Percentiles rank a stretch among this genome's conserved stretches.
These are phyloP conservation scores for Magnolia sinica DNA, from an alignment of 164 flowering plant species.

Conservation along the genomic window DNA sequence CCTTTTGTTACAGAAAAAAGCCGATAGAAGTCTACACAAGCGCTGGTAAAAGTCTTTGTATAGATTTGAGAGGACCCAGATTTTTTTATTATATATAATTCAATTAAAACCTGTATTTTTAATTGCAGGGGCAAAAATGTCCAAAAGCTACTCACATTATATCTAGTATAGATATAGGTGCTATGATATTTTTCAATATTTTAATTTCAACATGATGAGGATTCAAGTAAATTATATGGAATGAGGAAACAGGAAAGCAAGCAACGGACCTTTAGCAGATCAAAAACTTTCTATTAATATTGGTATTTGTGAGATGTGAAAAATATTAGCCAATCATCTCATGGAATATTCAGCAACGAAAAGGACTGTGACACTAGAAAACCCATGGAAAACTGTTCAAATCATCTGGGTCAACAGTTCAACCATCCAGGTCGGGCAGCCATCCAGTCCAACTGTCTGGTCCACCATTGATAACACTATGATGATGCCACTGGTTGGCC, in stretches of 20 bases:
- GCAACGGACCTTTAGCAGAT: slow-evolving; percentile 76
- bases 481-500: background rate
- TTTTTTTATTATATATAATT: too few species aligned
- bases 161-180: background rate
- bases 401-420: background rate
- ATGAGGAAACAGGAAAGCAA: background rate
- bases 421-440: background rate
- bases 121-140: too few species aligned
- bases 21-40: too few species aligned
- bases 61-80: too few species aligned
- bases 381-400: background rate
- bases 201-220: background rate
- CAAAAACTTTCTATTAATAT: slow-evolving; percentile 66
- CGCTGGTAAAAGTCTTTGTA: too few species aligned
- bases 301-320: background rate
- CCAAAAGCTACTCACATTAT: background rate
- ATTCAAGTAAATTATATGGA: background rate
- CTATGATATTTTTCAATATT: background rate
- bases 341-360: background rate
- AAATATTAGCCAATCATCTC: background rate
- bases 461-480: background rate
- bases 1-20: too few species aligned
- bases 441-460: background rate
- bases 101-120: too few species aligned
- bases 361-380: background rate